Conservation (phyloP, 495 filamentous ascomycete species). For the Chaetomium cochliodes region DNA sequence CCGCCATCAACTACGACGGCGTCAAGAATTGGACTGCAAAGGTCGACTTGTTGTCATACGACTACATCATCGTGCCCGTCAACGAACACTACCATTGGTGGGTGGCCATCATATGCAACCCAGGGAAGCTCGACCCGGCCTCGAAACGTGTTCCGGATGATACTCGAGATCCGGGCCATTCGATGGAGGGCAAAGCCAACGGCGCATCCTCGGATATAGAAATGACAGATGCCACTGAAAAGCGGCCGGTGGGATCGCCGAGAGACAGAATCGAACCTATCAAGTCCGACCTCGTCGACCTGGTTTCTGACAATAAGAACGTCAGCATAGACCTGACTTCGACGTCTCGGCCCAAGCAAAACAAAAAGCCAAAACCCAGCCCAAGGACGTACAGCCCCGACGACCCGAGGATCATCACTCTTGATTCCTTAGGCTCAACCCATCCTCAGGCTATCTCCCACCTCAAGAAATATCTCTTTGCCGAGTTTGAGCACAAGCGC, state of each 20-base stretch:
- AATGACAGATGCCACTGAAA: constrained; percentile 18
- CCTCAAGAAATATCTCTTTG: constrained; percentile 73
- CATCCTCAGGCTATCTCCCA: constrained; percentile 61
- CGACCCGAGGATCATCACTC: constrained; percentile 72
- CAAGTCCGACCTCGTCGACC: constrained; percentile 29
- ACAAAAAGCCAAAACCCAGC: constrained; percentile 29
- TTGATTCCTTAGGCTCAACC: constrained; percentile 72
- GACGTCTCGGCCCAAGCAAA: constrained; percentile 19
- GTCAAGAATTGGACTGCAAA: constrained; percentile 88
- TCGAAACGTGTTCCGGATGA: neutral
- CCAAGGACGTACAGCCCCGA: constrained; percentile 40
- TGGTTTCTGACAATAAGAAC: constrained; percentile 18
- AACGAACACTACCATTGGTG: constrained; percentile 91
- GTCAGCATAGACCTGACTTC: neutral
- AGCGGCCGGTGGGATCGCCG: neutral
- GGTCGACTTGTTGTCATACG: constrained; percentile 79
- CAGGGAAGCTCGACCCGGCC: constrained; percentile 53
- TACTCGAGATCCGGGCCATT: neutral
- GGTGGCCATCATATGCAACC: constrained; percentile 92
- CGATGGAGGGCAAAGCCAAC: neutral
- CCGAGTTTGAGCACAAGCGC: constrained; percentile 67
- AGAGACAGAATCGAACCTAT: constrained; percentile 15
- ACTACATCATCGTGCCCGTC: constrained; percentile 89
- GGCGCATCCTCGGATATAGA: constrained; percentile 21
- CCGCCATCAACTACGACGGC: constrained; percentile 70